Evolutionary conservation across 2,329 filamentous ascomycete species (phyloP), one percentile per base, ranked within the genome.

Genomic region (Colletotrichum sublineola): DNA sequence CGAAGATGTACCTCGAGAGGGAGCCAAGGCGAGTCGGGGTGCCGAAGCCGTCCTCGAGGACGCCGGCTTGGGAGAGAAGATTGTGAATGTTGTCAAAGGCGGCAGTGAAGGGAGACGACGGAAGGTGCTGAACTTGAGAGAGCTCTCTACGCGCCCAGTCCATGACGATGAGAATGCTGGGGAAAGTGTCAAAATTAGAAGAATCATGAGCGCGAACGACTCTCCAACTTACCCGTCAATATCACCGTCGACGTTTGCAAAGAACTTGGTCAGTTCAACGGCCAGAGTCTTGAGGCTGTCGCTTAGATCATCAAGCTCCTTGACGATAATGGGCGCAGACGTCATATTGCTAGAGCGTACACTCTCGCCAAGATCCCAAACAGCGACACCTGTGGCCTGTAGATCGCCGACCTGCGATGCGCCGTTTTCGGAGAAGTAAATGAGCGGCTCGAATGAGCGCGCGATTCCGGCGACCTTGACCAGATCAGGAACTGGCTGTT

Each of bases 331-430:
- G 1, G 92, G 91, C 9, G 93, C 95, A 56, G 94, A 95, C 18
- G 94, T 95, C 93, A 98, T 95, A 80, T 97, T 97, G 71, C 94
- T 95, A 6, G 89, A 91, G 62, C 95, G 90, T 68, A 98, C 93
- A 75, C 93, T 97, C 86, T 98, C 96, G 71, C 94, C 93, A 7
- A 98, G 87, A 80, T 98, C 96, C 94, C 95, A 97, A 36, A 98
- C 95, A 0, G 96, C 96, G 42, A 97, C 92, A 55, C 95, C 94
- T 0, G 95, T 97, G 67, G 96, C 94, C 81, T 97, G 95, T 61
- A 98, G 85, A 75, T 97, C 94, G 70, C 92, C 91, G 52, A 97
- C 94, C 79, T 97, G 95, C 48, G 91, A 89, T 55, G 95, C 91
- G 11, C 95, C 95, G 79, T 95, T 93, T 78, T 98, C 95, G 0